Evolutionary conservation across 176 grass and related monocot species (phyloP).

Genomic region (Zea mays): Zm-B73-REFERENCE-NAM-5.0 NC_050099.1:66894501-66895000

Average conservation of each 20-base stretch:
- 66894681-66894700: not conserved
- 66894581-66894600: not conserved
- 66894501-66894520: not conserved
- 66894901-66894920: not conserved
- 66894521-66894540: not conserved
- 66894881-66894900: not conserved
- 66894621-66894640: not conserved
- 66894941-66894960: not conserved
- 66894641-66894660: not conserved
- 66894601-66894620: not conserved
- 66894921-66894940: not conserved
- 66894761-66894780: not conserved
- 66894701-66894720: not conserved
- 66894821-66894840: not conserved
- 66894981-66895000: constrained; percentile 7
- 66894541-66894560: not conserved
- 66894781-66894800: not conserved
- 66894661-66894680: not conserved
- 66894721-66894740: not conserved
- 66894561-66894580: not conserved
- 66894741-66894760: not conserved
- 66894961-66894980: not conserved
- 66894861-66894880: not conserved
- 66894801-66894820: not conserved
- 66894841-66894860: not conserved